Evolutionary conservation across 495 filamentous ascomycete species (phyloP).

Genomic region (Tetracladium marchalianum): DNA sequence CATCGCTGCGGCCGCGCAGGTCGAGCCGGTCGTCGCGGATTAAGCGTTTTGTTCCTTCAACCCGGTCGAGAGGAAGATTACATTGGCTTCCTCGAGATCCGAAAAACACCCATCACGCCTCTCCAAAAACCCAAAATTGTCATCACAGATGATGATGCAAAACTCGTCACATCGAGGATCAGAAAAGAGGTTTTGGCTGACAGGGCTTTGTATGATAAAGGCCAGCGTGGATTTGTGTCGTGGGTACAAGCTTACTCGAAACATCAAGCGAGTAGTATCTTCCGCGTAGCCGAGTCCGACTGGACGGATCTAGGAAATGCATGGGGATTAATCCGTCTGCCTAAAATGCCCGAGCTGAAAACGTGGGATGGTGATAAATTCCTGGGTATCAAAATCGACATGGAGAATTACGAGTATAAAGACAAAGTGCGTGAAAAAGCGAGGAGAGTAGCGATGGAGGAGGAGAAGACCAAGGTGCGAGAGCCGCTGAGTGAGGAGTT

Average conservation of each 20-base stretch:
- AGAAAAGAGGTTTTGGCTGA: constrained; percentile 56
- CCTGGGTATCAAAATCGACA: constrained; percentile 51
- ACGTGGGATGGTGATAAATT: constrained; percentile 53
- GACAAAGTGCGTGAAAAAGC: constrained; percentile 70
- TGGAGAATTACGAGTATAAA: constrained; percentile 52
- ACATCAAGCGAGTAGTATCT: constrained; percentile 84
- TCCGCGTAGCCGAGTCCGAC: constrained; percentile 69
- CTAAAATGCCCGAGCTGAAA: constrained; percentile 88
- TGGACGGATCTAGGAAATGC: constrained; percentile 73
- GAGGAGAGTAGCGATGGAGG: constrained; percentile 46
- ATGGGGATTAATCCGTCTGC: constrained; percentile 77
- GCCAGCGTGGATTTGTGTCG: constrained; percentile 81
- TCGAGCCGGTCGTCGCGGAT: constrained; percentile 73
- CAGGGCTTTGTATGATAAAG: constrained; percentile 79
- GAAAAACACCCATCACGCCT: constrained; percentile 74
- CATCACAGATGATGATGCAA: constrained; percentile 47
- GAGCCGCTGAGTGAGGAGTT: constrained; percentile 22
- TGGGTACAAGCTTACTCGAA: constrained; percentile 88
- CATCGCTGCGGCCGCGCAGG: constrained; percentile 92
- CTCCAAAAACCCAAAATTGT: constrained; percentile 38
- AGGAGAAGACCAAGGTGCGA: constrained; percentile 23
- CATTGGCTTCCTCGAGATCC: constrained; percentile 73
- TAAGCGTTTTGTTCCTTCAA: constrained; percentile 76
- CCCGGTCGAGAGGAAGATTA: constrained; percentile 84
- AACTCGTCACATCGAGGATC: constrained; percentile 40